phyloP scores from a whole-genome alignment of 208 protist genomes.

The Angomonas ambiguus region DNA sequence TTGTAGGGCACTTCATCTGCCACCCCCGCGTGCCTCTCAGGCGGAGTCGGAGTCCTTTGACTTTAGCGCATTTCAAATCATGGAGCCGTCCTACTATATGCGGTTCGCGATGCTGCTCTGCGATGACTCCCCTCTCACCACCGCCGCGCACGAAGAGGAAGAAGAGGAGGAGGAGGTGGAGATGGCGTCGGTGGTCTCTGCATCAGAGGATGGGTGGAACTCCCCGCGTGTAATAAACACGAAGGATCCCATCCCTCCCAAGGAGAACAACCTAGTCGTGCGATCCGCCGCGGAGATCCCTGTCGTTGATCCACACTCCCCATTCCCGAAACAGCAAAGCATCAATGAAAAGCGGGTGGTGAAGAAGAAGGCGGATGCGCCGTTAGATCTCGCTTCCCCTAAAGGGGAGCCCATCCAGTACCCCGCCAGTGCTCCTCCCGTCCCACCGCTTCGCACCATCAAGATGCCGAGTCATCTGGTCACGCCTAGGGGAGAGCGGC shows the following conservation, averaged over 20 bases:
- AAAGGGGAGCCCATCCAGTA: background rate
- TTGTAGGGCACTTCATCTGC: constrained; percentile 29
- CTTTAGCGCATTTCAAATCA: constrained; percentile 16
- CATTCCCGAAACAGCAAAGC: background rate
- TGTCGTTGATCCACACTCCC: background rate
- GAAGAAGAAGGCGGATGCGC: constrained; percentile 1
- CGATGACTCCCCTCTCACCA: background rate
- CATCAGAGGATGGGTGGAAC: background rate
- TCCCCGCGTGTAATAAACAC: background rate
- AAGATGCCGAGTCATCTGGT: background rate
- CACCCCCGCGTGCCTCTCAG: background rate
- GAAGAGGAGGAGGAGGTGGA: constrained; percentile 1
- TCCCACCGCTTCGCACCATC: background rate
- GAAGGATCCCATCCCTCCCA: background rate
- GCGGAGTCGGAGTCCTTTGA: constrained; percentile 15
- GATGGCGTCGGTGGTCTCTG: background rate
- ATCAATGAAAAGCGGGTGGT: background rate
- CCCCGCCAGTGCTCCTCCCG: background rate
- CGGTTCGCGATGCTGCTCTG: background rate
- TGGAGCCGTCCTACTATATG: constrained; percentile 12
- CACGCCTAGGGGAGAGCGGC: background rate
- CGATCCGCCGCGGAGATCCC: background rate
- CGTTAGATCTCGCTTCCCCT: background rate
- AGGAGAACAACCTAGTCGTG: background rate
- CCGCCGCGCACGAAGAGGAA: background rate